A percentile compares a stretch with the other conserved stretches of the same genome.
phyloP scores from a whole-genome alignment of 192 early-diverging fungal genomes.

The Linderina pennispora region DNA sequence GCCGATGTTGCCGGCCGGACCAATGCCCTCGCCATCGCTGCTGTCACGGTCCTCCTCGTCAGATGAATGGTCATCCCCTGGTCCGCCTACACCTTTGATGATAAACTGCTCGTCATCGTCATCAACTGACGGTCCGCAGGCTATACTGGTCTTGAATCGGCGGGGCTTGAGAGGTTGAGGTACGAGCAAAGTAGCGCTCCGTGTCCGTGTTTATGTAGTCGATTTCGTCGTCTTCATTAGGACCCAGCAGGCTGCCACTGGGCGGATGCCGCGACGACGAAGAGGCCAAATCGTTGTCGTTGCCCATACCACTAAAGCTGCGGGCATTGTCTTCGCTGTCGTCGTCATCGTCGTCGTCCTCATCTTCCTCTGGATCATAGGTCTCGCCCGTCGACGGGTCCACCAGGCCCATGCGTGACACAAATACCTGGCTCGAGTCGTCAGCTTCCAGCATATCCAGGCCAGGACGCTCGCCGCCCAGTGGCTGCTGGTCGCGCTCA shows the following conservation, averaged over 20 bases:
- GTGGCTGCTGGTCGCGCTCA: conserved; percentile 43
- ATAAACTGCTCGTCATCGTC: conserved; percentile 12
- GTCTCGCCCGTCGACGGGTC: conserved; percentile 17
- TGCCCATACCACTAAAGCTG: background rate
- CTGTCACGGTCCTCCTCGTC: background rate
- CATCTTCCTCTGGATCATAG: conserved; percentile 22
- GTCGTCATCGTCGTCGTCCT: conserved; percentile 11
- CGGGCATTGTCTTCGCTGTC: conserved; percentile 2
- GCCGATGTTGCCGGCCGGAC: conserved; percentile 35
- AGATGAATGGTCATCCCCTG: conserved; percentile 3
- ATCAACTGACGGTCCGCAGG: conserved; percentile 2
- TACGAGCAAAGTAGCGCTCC: conserved; percentile 14
- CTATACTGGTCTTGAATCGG: conserved; percentile 6
- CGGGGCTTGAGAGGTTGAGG: background rate
- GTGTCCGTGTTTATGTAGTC: conserved; percentile 14
- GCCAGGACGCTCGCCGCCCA: conserved; percentile 43
- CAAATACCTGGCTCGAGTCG: conserved; percentile 29
- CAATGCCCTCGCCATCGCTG: conserved; percentile 23
- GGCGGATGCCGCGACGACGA: background rate
- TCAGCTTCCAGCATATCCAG: conserved; percentile 14
- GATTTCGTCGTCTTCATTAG: conserved; percentile 22
- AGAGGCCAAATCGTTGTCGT: background rate
- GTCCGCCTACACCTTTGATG: no score
- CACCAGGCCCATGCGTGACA: conserved; percentile 42
- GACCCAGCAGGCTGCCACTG: conserved; percentile 10